These are phyloP conservation scores for Coemansia sp. DNA, from an alignment of 192 early-diverging fungal genomes.

Conservation along the genomic window DNA sequence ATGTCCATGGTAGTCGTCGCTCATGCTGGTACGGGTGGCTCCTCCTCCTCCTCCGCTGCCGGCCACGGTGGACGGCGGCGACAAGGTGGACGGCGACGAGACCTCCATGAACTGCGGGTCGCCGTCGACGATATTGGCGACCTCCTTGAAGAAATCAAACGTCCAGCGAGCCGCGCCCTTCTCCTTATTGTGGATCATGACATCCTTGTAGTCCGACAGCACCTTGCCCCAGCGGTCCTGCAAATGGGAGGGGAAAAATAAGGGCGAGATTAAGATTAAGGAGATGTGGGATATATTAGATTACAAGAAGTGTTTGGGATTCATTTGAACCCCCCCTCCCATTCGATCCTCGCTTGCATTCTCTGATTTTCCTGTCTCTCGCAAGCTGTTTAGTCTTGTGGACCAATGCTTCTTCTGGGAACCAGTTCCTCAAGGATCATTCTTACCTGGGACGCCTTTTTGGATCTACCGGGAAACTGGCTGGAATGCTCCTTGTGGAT, in stretches of 20 bases:
- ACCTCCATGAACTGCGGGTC: constrained; percentile 44
- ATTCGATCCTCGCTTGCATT: too few relatives aligned
- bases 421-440: neutral
- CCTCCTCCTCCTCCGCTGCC: too few relatives aligned
- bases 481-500: constrained; percentile 53
- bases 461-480: constrained; percentile 50
- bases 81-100: constrained; percentile 21
- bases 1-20: neutral
- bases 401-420: too few relatives aligned
- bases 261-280: neutral
- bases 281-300: too few relatives aligned
- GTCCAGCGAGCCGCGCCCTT: constrained; percentile 54
- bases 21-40: neutral
- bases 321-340: too few relatives aligned
- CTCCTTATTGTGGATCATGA: constrained; percentile 52
- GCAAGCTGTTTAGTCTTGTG: too few relatives aligned
- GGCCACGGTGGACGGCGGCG: constrained; percentile 13
- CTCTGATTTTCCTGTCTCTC: too few relatives aligned
- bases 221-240: constrained; percentile 57
- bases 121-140: constrained; percentile 44
- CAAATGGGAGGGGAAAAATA: neutral
- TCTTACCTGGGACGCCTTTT: constrained; percentile 53
- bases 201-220: constrained; percentile 53
- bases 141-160: constrained; percentile 54
- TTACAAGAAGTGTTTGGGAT: too few relatives aligned